Base-by-base conservation (phyloP, 2,329 filamentous ascomycete genomes). In the Chaetomiaceae sp. region DNA sequence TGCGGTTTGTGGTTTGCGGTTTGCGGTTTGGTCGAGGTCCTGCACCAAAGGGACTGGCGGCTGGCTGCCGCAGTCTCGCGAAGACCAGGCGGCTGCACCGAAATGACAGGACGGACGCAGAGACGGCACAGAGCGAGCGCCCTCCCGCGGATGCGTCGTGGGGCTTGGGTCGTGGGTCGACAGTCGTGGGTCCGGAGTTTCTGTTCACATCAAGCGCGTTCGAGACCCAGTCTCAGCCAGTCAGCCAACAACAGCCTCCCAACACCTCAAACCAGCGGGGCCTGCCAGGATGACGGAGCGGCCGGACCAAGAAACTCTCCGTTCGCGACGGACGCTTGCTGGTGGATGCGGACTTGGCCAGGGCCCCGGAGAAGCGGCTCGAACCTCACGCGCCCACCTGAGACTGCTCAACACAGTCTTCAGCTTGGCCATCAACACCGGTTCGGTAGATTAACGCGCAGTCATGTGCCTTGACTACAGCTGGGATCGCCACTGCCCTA, bases 381-480 rank as follows among this genome's bases (percentile, higher is more conserved):
- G 42, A 21, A 21, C 46, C 39, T 20, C 33, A 42, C 37, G 30
- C 14, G 19, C 43, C 9, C 27, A 14, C 23, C 14, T 7, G 25
- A 27, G 25, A 27, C 25, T n/a, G n/a, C 40, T 41, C 13, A 27
- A 41, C 20, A 40, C 33, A 25, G 21, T 5, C 23, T 19, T 49
- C 31, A 49, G 49, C 40, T 40, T 25, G 47, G 47, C 34, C 49
- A 27, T 50, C 46, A 51, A 44, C 44, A 48, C 40, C 47, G 44
- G 43, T 44, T 44, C 19, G 48, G 51, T 58, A 59, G 54, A 58
- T 57, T 58, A 56, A 51, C 46, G 35, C 31, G 23, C 43, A 44
- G 55, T 58, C 59, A 60, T 58, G 55, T 59, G 58, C 54, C 53
- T 45, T 19, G 20, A 21, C 42, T 23, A 34, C 31, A 41, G 52